Evolutionary conservation across 805 yeast species (phyloP).

Genomic region (Ogataea methanolica): DNA sequence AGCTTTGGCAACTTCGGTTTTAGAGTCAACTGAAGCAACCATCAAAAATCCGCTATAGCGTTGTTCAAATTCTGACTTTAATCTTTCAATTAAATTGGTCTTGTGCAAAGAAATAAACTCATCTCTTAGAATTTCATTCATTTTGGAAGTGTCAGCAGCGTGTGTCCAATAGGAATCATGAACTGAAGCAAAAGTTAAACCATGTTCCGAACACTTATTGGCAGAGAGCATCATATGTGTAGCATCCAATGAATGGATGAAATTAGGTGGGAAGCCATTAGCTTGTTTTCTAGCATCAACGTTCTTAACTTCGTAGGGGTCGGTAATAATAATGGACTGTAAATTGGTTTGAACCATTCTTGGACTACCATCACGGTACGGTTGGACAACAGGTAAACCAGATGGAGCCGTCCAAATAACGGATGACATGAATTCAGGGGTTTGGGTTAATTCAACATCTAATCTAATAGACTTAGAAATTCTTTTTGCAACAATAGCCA

Average conservation of each 20-base stretch:
- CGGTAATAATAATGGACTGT: conserved; percentile 81
- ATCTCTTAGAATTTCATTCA: conserved; percentile 69
- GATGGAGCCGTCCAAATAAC: conserved; percentile 98
- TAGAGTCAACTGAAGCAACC: conserved; percentile 48
- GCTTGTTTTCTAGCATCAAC: conserved; percentile 88
- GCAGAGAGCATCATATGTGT: conserved; percentile 95
- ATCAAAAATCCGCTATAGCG: conserved; percentile 73
- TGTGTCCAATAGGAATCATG: conserved; percentile 99
- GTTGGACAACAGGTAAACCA: conserved; percentile 95
- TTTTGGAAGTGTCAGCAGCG: conserved; percentile 70
- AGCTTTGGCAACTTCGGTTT: conserved; percentile 45
- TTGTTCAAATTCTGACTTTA: conserved; percentile 73
- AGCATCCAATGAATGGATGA: conserved; percentile 92
- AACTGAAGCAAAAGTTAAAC: conserved; percentile 83
- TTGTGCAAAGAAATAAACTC: conserved; percentile 77
- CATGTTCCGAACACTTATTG: conserved; percentile 59
- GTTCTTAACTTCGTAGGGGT: conserved; percentile 78
- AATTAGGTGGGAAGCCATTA: conserved; percentile 94
- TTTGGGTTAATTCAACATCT: conserved; percentile 54
- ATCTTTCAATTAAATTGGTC: conserved; percentile 62
- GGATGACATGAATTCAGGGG: conserved; percentile 64
- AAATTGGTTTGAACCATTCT: conserved; percentile 73
- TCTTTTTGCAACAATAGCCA: conserved; percentile 77
- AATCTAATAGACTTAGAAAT: conserved; percentile 74
- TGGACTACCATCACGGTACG: conserved; percentile 69